phyloP scores from a whole-genome alignment of 441 rosid species.

The Oxalis stricta region DNA sequence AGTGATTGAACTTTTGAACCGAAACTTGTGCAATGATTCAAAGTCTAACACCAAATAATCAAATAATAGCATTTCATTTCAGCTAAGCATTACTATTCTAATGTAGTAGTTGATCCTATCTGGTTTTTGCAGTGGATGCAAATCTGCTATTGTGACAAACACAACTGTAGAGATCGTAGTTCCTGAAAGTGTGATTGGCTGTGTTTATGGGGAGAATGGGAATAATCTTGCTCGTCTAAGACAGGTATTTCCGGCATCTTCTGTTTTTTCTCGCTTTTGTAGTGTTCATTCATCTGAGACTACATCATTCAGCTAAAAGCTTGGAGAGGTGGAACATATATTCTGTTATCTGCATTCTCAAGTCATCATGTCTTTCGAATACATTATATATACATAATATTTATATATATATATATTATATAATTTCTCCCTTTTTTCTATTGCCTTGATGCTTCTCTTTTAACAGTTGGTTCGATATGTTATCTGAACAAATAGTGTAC shows the following conservation, averaged over 20 bases:
- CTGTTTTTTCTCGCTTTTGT: not conserved
- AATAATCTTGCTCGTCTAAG: slow-evolving; percentile 59
- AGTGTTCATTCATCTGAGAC: not conserved
- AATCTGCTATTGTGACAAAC: slow-evolving; percentile 69
- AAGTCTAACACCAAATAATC: not conserved
- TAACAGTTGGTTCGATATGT: slow-evolving; percentile 18
- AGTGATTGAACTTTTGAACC: not conserved
- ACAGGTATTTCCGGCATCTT: slow-evolving; percentile 41
- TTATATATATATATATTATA: too few species aligned
- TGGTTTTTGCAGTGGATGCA: slow-evolving; percentile 49
- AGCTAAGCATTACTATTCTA: not conserved
- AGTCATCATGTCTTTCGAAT: too few species aligned
- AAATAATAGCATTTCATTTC: not conserved
- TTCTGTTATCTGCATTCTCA: too few species aligned
- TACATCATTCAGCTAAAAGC: not conserved
- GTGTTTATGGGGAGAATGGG: slow-evolving; percentile 75
- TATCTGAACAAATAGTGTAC: too few species aligned
- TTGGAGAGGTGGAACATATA: not conserved
- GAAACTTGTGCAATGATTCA: not conserved
- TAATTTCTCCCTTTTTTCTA: slow-evolving; percentile 3
- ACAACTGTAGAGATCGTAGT: slow-evolving; percentile 71
- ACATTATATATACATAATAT: too few species aligned
- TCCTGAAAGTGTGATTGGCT: slow-evolving; percentile 55
- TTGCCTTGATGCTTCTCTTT: too few species aligned
- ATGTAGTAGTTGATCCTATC: not conserved